Evolutionary conservation across 176 grass and related monocot species (phyloP), one percentile per base, ranked within the genome.

Genomic region (Puya raimondii): DNA sequence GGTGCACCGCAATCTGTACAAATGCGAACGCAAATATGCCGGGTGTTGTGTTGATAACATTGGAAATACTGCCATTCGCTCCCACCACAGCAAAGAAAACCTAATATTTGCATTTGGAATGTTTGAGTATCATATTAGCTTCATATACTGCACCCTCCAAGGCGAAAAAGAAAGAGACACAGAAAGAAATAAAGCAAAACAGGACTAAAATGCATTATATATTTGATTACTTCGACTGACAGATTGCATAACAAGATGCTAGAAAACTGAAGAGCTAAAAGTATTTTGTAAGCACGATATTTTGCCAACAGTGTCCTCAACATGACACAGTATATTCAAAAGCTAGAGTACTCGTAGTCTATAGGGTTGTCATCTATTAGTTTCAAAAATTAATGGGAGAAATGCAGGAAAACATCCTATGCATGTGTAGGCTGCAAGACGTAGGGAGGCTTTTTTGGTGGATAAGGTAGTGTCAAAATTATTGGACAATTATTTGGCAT

Each of bases 51-150:
- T 83, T 74, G 67, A 96, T 96, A 59, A 87, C 91, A 48, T 88
- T 90, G 58, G 33, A 65, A 70, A 90, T 79, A 78, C 87, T 90
- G n/a, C 91, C 87, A 16, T 76, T 90, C 9, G 91, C 87, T 52
- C 87, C 87, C 52, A 87, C 84, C 9, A 95, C 91, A 20, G 81
- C 51, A 23, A 96, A 96, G 79, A 90, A 87, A 25, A 91, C 91
- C 84, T 91, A 69, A 12, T 42, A 66, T 9, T 8, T 17, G 4
- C 10, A 59, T 59, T 59, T 21, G 8, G 16, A 59, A 56, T 15
- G 16, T 56, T 15, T 15, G 20, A 59, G 15, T 5, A 12, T 59
- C 14, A 15, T 5, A 16, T 11, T 70, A 23, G 49, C 3, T 29
- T 29, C 6, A 42, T 42, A 54, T 71, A 23, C 11, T 22, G 50